Evolutionary conservation across 495 filamentous ascomycete species (phyloP), one percentile per base, ranked within the genome.

Genomic region (Neurospora sp.): DNA sequence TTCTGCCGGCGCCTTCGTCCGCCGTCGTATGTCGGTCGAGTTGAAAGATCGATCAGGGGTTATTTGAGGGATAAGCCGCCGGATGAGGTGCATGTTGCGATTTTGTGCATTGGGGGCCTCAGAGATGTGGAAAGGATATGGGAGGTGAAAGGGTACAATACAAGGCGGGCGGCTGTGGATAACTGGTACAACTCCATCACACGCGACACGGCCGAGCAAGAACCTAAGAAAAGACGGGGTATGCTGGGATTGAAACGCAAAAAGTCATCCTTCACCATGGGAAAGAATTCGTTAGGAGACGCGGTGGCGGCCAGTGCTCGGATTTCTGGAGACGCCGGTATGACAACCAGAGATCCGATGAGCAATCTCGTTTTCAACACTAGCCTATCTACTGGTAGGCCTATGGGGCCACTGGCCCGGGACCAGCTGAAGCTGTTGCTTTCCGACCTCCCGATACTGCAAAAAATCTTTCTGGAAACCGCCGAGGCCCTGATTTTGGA

Each of bases 61-160:
- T 88, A 88, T 74, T 77, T 88, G 11, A 83, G 85, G 71, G 87
- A 88, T 44, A 85, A 84, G 73, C 87, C 87, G 5, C 75, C 86
- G 9, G 87, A 88, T 71, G 86, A 88, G 72, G 85, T 89, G 3
- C 88, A 89, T 73, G 83, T 85, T 7, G 83, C 87, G 18, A 85
- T 87, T 31, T 74, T 89, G 37, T 84, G 83, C n/a, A 78, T 89
- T 38, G 87, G 87, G 46, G 87, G 87, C 6, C 77, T 89, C 70
- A 83, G 87, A 7, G 84, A 88, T 74, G 86, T 87, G 12, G 86
- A 88, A 72, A 79, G 83, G 73, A 84, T 89, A 41, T 89, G 87
- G 87, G 87, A 89, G 73, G 84, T 87, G 4, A 88, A 89, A 72
- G 86, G 87, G 31, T 89, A 89, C 77, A 89, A 88, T 75, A 77